Percentiles rank a stretch among this genome's conserved stretches.
Conservation (phyloP, 805 yeast species). For the Ogataea saltuana region DNA sequence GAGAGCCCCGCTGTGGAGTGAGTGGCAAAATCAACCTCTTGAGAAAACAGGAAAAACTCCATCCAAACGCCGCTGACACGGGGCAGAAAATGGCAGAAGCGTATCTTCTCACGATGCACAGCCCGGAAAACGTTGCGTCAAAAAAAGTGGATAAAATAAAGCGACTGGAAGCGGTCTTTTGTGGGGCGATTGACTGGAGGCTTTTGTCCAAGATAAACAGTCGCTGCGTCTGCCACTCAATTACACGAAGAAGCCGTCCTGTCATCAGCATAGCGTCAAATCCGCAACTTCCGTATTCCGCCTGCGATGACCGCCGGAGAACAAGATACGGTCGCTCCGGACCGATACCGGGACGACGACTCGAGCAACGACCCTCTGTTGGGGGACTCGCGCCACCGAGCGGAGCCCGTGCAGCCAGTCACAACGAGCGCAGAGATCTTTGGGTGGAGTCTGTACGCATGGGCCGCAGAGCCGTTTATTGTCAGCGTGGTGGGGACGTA, state of each 20-base stretch:
- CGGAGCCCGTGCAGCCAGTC: constrained; percentile 13
- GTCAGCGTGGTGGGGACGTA: constrained; percentile 80
- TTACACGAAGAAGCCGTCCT: too few species aligned
- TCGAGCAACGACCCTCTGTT: neutral
- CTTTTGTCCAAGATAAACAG: too few species aligned
- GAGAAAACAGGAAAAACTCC: neutral
- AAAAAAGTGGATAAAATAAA: neutral
- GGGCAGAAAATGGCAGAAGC: neutral
- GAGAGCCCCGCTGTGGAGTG: neutral
- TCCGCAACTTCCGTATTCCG: too few species aligned
- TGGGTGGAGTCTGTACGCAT: constrained; percentile 71
- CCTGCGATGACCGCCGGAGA: neutral
- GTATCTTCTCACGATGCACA: neutral
- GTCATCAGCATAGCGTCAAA: too few species aligned
- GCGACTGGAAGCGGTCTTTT: too few species aligned
- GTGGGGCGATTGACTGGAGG: too few species aligned
- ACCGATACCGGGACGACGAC: neutral
- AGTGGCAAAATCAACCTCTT: constrained; percentile 4
- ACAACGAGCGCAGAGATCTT: constrained; percentile 46
- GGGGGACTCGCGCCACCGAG: neutral
- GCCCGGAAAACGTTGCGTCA: too few species aligned
- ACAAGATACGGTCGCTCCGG: neutral
- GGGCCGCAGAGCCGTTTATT: constrained; percentile 80
- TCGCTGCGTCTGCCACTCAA: too few species aligned
- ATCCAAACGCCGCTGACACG: neutral